Conservation (phyloP, 225 moss, liverwort and hornwort genomes). For the Takakia lepidozioides region DNA sequence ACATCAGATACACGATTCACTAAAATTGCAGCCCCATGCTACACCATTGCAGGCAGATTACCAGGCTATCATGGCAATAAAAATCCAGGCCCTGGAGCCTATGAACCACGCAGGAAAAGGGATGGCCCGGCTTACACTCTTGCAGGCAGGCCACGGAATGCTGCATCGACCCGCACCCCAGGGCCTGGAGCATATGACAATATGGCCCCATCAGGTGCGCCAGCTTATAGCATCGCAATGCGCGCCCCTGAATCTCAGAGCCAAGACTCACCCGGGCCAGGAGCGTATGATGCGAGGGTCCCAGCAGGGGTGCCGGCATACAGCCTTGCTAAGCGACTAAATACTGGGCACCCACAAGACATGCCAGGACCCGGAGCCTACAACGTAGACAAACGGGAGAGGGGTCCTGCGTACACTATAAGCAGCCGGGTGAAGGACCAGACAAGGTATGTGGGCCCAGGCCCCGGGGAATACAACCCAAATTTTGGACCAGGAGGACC, state of each 20-base stretch:
- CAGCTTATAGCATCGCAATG: slow-evolving; percentile 43
- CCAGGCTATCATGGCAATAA: slow-evolving; percentile 16
- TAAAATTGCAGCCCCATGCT: slow-evolving; percentile 43
- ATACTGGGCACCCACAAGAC: slow-evolving; percentile 2
- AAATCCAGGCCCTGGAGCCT: slow-evolving; percentile 68
- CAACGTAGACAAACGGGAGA: slow-evolving; percentile 9
- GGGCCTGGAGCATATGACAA: slow-evolving; percentile 44
- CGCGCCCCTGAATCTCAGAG: slow-evolving; percentile 8
- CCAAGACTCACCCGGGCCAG: slow-evolving; percentile 33
- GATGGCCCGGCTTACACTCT: slow-evolving; percentile 47
- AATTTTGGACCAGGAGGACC: slow-evolving; percentile 26
- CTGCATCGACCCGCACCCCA: slow-evolving; percentile 19
- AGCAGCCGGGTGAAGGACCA: slow-evolving; percentile 21
- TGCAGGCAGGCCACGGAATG: slow-evolving; percentile 14
- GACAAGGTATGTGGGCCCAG: slow-evolving; percentile 16
- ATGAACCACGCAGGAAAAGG: slow-evolving; percentile 23
- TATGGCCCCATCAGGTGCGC: slow-evolving; percentile 23
- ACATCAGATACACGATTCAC: slow-evolving; percentile 22
- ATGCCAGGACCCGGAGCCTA: slow-evolving; percentile 36
- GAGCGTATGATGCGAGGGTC: slow-evolving; percentile 30
- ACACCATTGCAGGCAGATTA: slow-evolving; percentile 48
- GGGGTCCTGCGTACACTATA: slow-evolving; percentile 21
- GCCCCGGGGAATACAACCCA: slow-evolving; percentile 44
- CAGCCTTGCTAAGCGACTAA: slow-evolving; percentile 51
- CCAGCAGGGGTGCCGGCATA: slow-evolving; percentile 48